Percentiles rank a stretch among this genome's conserved stretches.
These are phyloP conservation scores for Fusarium luffae DNA, from an alignment of 2,329 filamentous ascomycete genomes.

Conservation along the genomic window DNA sequence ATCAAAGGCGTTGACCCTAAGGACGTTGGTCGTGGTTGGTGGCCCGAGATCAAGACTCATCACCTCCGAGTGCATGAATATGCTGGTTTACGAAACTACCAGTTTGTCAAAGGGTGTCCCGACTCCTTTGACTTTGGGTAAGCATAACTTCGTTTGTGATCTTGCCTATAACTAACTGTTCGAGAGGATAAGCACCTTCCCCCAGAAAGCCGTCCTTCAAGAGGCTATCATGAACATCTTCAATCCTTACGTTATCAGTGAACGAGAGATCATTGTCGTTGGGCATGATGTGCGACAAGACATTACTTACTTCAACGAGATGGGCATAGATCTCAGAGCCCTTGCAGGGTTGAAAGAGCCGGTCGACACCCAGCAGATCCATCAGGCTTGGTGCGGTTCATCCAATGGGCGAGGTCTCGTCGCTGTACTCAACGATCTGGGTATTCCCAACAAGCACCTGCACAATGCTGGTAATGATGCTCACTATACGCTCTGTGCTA, in stretches of 20 bases:
- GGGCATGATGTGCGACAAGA: conserved; percentile 80
- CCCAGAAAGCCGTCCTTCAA: conserved; percentile 50
- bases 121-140: conserved; percentile 81
- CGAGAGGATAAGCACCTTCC: conserved; percentile 56
- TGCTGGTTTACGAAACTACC: conserved; percentile 70
- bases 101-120: conserved; percentile 78
- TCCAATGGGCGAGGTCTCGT: conserved; percentile 66
- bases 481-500: conserved; percentile 78
- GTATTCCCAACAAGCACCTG: conserved; percentile 71
- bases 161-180: conserved; percentile 8
- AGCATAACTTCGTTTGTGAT: conserved; percentile 38
- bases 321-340: conserved; percentile 71
- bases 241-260: conserved; percentile 42
- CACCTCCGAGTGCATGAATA: conserved; percentile 84
- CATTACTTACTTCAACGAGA: conserved; percentile 70
- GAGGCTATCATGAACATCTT: conserved; percentile 53
- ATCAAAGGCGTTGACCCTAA: conserved; percentile 69
- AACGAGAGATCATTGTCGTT: conserved; percentile 75
- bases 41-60: conserved; percentile 70
- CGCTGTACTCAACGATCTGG: conserved; percentile 71
- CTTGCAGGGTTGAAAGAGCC: conserved; percentile 67
- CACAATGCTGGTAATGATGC: conserved; percentile 93
- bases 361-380: conserved; percentile 79
- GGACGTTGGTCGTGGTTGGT: conserved; percentile 72
- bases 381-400: conserved; percentile 69